Percentiles rank a stretch among this genome's conserved stretches.
Conservation (phyloP, 1,284 basidiomycete genomes). For the Leccinum angustisporum region DNA sequence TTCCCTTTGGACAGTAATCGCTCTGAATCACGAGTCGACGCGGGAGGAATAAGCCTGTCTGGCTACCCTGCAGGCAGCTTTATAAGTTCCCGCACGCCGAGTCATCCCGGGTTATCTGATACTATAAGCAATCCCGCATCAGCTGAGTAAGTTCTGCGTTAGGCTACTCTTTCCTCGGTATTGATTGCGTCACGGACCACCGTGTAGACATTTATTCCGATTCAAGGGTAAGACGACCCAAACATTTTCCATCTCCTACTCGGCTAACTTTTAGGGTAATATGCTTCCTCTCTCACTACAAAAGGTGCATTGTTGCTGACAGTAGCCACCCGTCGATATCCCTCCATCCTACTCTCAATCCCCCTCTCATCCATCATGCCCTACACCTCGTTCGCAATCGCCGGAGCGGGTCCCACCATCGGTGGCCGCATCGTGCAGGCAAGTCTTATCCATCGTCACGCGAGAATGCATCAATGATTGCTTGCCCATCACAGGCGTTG, state of each 20-base stretch:
- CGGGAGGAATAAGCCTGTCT: not conserved
- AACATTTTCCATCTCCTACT: not conserved
- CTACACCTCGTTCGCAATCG: conserved; percentile 34
- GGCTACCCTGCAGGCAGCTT: not conserved
- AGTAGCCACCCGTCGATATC: not conserved
- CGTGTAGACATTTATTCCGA: not conserved
- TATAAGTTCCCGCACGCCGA: not conserved
- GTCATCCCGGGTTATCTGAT: not conserved
- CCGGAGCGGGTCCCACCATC: conserved; percentile 32
- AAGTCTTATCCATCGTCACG: not conserved
- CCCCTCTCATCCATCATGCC: conserved; percentile 18
- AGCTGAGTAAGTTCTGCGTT: not conserved
- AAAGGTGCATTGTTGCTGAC: not conserved
- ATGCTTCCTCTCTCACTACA: not conserved
- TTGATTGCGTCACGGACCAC: not conserved
- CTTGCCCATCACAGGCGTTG: conserved; percentile 19
- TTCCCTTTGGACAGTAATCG: not conserved
- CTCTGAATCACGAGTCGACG: not conserved
- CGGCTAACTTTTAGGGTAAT: not conserved
- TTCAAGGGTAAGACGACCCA: not conserved
- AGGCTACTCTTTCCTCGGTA: not conserved
- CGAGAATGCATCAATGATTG: not conserved
- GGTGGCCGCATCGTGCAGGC: conserved; percentile 33
- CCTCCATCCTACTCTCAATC: not conserved
- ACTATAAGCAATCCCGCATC: too few species aligned